A percentile compares a stretch with the other conserved stretches of the same genome.
These are phyloP conservation scores for Paspalum vaginatum DNA, from an alignment of 176 grass and related monocot genomes.

Conservation along the genomic window DNA sequence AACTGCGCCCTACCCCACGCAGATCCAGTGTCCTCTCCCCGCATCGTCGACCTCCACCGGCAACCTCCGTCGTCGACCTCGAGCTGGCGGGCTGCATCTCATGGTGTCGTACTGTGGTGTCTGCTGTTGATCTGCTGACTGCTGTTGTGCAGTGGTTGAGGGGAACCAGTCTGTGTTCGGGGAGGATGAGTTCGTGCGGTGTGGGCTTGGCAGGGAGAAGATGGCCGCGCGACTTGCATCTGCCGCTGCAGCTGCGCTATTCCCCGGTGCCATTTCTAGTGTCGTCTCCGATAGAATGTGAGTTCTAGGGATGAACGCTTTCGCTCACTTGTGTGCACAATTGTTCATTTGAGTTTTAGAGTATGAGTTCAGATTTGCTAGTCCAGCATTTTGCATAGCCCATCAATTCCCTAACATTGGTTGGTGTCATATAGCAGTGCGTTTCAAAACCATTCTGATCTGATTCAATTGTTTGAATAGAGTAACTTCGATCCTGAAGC, in stretches of 20 bases:
- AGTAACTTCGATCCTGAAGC: too few relatives aligned
- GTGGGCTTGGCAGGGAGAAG: conserved; percentile 65
- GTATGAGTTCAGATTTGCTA: background rate
- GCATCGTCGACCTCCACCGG: too few relatives aligned
- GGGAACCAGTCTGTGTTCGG: conserved; percentile 75
- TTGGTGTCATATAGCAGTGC: background rate
- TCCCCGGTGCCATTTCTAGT: conserved; percentile 66
- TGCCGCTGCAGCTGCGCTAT: conserved; percentile 39
- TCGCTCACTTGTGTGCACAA: background rate
- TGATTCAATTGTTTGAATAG: too few relatives aligned
- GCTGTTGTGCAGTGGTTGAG: conserved; percentile 56
- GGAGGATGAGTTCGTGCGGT: conserved; percentile 69
- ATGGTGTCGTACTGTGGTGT: background rate
- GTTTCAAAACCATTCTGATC: conserved; percentile 10
- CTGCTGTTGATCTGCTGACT: conserved; percentile 1
- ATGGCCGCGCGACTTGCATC: conserved; percentile 61
- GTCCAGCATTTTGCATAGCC: background rate
- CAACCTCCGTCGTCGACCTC: too few relatives aligned
- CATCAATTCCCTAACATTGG: background rate
- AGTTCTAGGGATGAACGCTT: conserved; percentile 26
- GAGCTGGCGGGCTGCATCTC: background rate
- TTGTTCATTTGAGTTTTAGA: background rate
- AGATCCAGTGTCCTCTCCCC: too few relatives aligned
- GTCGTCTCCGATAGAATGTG: conserved; percentile 78
- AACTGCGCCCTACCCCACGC: too few relatives aligned